Conservation (phyloP, 2,329 filamentous ascomycete species). For the Hymenoscyphus linearis region DNA sequence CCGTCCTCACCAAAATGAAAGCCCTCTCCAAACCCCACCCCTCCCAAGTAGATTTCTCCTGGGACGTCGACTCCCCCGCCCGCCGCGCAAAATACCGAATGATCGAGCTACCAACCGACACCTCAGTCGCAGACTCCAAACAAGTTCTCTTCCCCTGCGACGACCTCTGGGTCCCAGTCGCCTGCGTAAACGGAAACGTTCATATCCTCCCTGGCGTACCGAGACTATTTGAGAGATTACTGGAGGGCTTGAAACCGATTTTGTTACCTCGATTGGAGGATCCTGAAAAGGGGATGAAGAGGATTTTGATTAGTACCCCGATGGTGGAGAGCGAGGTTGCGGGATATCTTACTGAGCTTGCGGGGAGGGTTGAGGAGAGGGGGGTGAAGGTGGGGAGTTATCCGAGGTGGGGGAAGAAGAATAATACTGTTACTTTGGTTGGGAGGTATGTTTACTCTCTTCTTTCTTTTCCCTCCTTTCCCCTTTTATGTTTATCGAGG, state of each 20-base stretch:
- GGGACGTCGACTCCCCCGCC: slow-evolving; percentile 74
- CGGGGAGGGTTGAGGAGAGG: slow-evolving; percentile 63
- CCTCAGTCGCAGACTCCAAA: slow-evolving; percentile 54
- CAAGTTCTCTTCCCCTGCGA: slow-evolving; percentile 77
- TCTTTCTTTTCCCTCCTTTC: too few species aligned
- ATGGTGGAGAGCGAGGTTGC: slow-evolving; percentile 82
- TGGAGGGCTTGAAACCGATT: slow-evolving; percentile 69
- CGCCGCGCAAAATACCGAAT: slow-evolving; percentile 82
- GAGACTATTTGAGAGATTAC: slow-evolving; percentile 69
- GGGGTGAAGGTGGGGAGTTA: slow-evolving; percentile 95
- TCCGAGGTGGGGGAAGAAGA: slow-evolving; percentile 81
- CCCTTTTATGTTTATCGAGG: neutral
- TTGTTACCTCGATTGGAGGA: slow-evolving; percentile 68
- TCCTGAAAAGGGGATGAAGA: slow-evolving; percentile 71
- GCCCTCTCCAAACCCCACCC: slow-evolving; percentile 68
- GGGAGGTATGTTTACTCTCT: slow-evolving; percentile 41
- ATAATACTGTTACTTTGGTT: slow-evolving; percentile 88
- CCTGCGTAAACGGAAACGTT: slow-evolving; percentile 85
- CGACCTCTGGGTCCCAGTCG: slow-evolving; percentile 85
- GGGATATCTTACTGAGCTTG: slow-evolving; percentile 73
- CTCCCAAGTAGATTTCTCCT: slow-evolving; percentile 71
- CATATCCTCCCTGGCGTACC: slow-evolving; percentile 92
- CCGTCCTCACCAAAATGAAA: slow-evolving; percentile 79
- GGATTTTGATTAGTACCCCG: slow-evolving; percentile 82
- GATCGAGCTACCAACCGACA: slow-evolving; percentile 79